phyloP scores from a whole-genome alignment of 2,329 filamentous ascomycete genomes.

The Rhytidhysteron rufulum region DNA sequence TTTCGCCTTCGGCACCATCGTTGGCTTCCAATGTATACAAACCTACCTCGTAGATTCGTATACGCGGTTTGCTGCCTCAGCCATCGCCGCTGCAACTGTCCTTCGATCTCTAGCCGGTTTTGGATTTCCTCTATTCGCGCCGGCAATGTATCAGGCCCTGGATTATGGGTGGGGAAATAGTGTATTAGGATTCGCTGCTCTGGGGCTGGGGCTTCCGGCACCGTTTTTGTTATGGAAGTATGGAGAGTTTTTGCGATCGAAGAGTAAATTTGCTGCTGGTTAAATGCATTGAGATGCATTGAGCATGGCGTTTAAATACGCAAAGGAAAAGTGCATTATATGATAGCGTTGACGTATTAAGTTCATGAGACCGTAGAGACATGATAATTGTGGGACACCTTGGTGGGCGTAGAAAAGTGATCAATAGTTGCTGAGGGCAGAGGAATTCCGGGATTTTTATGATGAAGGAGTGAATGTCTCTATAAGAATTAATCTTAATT shows the following conservation, averaged over 20 bases:
- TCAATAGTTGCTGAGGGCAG: too few species aligned
- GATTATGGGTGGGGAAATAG: slow-evolving; percentile 43
- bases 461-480: too few species aligned
- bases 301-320: not conserved
- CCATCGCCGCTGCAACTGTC: slow-evolving; percentile 43
- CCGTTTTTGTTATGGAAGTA: slow-evolving; percentile 51
- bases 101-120: slow-evolving; percentile 42
- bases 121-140: slow-evolving; percentile 43
- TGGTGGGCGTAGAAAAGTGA: too few species aligned
- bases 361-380: too few species aligned
- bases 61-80: slow-evolving; percentile 43
- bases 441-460: too few species aligned
- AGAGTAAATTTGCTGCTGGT: slow-evolving; percentile 47
- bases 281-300: not conserved
- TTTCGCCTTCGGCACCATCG: slow-evolving; percentile 46
- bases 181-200: slow-evolving; percentile 33
- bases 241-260: slow-evolving; percentile 44
- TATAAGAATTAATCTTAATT: too few species aligned
- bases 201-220: slow-evolving; percentile 42
- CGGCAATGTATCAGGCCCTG: slow-evolving; percentile 36
- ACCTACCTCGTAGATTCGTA: slow-evolving; percentile 45
- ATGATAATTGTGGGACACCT: too few species aligned
- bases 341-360: too few species aligned
- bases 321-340: too few species aligned
- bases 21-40: slow-evolving; percentile 42